Evolutionary conservation across 306 rosid genomes (phyloP).

Genomic region (Neltuma alba): DNA sequence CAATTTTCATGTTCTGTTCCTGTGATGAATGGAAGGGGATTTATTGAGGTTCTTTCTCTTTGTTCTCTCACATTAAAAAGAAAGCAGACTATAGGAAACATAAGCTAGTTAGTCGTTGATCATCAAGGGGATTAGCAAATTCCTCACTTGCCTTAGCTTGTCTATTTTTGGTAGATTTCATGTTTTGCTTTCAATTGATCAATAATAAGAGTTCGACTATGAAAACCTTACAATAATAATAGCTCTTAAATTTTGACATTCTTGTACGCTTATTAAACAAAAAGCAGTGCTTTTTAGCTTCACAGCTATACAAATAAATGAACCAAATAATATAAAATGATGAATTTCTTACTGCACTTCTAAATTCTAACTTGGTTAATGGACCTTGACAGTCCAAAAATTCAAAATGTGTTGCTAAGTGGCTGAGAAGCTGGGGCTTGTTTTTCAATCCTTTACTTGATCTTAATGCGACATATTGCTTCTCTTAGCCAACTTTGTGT

Average conservation of each 20-base stretch:
- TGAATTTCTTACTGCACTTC: background rate
- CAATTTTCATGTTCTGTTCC: constrained; percentile 77
- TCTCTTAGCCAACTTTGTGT: constrained; percentile 28
- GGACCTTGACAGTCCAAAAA: background rate
- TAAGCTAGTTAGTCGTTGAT: constrained; percentile 19
- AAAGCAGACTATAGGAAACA: constrained; percentile 1
- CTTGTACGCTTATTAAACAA: constrained; percentile 3
- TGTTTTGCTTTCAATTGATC: background rate
- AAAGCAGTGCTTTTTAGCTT: background rate
- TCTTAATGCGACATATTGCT: constrained; percentile 19
- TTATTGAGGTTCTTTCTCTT: constrained; percentile 70
- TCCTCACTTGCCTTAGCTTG: constrained; percentile 9
- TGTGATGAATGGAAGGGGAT: constrained; percentile 75
- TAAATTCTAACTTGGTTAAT: background rate
- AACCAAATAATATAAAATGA: background rate
- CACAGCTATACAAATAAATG: background rate
- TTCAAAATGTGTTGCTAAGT: background rate
- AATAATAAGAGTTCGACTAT: background rate
- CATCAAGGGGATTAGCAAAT: constrained; percentile 25
- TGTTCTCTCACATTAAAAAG: constrained; percentile 2
- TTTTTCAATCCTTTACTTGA: constrained; percentile 25
- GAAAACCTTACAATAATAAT: background rate
- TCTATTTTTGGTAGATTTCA: background rate
- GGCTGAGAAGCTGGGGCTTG: background rate
- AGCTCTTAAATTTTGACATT: constrained; percentile 17